phyloP scores from a whole-genome alignment of 208 protist species.

The Leishmania tarentolae region DNA sequence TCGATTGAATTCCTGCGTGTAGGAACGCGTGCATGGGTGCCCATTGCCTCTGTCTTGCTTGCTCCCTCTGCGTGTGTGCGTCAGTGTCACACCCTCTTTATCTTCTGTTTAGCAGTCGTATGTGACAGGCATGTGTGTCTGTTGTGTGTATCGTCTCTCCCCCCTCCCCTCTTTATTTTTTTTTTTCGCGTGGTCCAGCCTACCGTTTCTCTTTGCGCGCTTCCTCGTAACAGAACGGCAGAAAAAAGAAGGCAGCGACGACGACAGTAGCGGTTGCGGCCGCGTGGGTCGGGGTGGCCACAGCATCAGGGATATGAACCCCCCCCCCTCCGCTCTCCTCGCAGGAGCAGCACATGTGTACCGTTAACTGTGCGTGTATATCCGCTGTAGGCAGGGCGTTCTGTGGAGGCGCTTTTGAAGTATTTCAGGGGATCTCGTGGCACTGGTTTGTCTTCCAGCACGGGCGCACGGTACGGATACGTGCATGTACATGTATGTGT shows the following conservation, averaged over 20 bases:
- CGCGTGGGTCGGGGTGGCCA: not conserved
- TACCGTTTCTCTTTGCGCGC: not conserved
- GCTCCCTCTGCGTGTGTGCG: not conserved
- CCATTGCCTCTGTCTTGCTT: not conserved
- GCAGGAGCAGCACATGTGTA: not conserved
- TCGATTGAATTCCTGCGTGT: not conserved
- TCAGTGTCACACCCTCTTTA: not conserved
- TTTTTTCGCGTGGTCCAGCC: not conserved
- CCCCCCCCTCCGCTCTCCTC: not conserved
- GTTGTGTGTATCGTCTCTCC: not conserved
- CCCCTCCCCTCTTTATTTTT: not conserved
- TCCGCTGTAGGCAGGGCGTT: not conserved
- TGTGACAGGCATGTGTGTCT: not conserved
- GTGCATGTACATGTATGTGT: no score
- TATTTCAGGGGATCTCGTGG: not conserved
- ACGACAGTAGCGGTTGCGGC: not conserved
- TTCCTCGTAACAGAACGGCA: not conserved
- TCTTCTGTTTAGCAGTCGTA: not conserved
- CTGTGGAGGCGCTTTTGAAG: not conserved
- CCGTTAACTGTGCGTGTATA: not conserved
- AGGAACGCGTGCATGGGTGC: not conserved
- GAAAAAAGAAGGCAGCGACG: not conserved
- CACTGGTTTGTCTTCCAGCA: conserved; percentile 1
- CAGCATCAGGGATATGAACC: not conserved
- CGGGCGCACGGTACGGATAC: not conserved